These are phyloP conservation scores for Calonectria hawksworthii DNA, from an alignment of 2,329 filamentous ascomycete species.

Conservation along the genomic window DNA sequence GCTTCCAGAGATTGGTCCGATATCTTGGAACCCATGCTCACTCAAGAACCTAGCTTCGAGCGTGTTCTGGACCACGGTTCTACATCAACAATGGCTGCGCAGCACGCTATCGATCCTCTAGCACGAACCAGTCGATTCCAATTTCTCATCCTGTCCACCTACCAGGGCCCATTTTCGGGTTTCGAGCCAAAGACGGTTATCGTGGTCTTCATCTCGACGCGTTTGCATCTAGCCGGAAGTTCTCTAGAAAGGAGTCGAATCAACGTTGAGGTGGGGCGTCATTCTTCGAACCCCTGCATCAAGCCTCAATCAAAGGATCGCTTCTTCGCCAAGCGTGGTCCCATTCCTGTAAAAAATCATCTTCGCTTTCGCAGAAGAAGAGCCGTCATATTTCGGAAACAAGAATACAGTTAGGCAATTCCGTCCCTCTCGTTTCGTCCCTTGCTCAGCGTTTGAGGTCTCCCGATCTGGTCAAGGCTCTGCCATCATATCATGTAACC, in stretches of 20 bases:
- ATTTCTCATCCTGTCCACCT: background rate
- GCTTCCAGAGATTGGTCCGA: background rate
- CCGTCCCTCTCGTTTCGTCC: background rate
- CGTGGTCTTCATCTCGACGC: background rate
- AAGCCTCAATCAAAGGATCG: background rate
- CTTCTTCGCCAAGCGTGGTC: background rate
- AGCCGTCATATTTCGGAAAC: constrained; percentile 2
- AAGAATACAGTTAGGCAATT: background rate
- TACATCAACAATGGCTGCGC: background rate
- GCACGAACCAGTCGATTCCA: background rate
- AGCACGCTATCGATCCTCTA: background rate
- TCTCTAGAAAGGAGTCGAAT: background rate
- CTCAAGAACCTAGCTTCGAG: background rate
- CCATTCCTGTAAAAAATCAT: background rate
- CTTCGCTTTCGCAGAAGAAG: background rate
- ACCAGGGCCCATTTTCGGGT: background rate
- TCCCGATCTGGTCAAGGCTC: background rate
- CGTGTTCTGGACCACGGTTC: background rate
- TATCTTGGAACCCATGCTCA: background rate
- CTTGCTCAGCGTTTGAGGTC: background rate
- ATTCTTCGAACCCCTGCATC: background rate
- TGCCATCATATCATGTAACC: background rate
- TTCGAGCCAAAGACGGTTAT: background rate
- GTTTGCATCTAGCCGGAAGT: background rate
- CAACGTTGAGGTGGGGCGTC: background rate